phyloP scores from a whole-genome alignment of 768 basidiomycete species.

The Trametes maxima region DNA sequence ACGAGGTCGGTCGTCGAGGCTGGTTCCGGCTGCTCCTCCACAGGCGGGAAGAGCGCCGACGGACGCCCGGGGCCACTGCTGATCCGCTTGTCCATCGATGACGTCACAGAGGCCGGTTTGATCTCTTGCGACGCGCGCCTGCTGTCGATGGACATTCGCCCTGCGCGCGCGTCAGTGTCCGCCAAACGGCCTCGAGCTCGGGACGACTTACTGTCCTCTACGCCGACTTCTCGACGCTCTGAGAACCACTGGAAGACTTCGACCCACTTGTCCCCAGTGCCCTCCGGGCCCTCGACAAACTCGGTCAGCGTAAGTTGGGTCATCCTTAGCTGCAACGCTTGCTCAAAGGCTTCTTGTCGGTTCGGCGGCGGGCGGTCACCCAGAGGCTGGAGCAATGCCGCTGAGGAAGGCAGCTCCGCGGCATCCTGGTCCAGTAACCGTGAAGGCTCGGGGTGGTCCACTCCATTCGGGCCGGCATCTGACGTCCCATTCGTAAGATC shows the following conservation, averaged over 20 bases:
- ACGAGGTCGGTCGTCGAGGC: conserved; percentile 2
- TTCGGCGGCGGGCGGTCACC: conserved; percentile 54
- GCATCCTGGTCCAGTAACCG: conserved; percentile 7
- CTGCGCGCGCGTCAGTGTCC: conserved; percentile 15
- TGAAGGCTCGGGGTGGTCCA: background rate
- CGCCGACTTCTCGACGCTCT: conserved; percentile 48
- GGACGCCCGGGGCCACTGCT: conserved; percentile 4
- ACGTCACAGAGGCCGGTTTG: conserved; percentile 32
- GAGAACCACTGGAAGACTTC: conserved; percentile 89
- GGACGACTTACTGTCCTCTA: conserved; percentile 35
- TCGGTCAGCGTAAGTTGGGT: conserved; percentile 83
- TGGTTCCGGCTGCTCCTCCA: conserved; percentile 18
- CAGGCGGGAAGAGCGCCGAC: conserved; percentile 9
- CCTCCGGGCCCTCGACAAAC: conserved; percentile 81
- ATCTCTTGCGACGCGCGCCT: conserved; percentile 33
- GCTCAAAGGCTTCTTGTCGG: conserved; percentile 66
- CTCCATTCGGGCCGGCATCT: background rate
- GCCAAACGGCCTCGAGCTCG: background rate
- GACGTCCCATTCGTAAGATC: background rate
- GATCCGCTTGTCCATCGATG: conserved; percentile 18
- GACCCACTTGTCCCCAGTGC: conserved; percentile 77
- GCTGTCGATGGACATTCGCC: conserved; percentile 34
- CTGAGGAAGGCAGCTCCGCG: conserved; percentile 18
- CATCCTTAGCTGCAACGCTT: conserved; percentile 83
- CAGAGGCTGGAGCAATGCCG: conserved; percentile 46